These are phyloP conservation scores for Eutrema yunnanense DNA, from an alignment of 345 rosid species.

Conservation along the genomic window DNA sequence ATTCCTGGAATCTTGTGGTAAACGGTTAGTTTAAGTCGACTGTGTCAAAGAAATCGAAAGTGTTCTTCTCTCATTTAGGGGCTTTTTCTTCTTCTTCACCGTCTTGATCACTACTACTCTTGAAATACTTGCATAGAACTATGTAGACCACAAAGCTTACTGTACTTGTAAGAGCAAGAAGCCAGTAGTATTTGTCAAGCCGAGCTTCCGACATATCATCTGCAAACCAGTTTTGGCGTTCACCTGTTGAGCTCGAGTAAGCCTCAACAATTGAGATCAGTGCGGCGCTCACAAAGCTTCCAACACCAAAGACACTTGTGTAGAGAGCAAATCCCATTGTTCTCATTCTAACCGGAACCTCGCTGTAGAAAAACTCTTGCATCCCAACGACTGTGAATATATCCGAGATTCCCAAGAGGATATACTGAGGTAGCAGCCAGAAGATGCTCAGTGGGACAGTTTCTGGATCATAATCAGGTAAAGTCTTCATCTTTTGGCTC, in stretches of 20 bases:
- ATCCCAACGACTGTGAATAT: conserved; percentile 94
- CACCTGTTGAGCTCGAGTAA: conserved; percentile 35
- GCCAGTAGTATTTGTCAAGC: conserved; percentile 77
- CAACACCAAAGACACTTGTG: conserved; percentile 90
- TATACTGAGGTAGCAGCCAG: conserved; percentile 87
- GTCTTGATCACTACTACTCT: conserved; percentile 39
- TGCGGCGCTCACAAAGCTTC: conserved; percentile 76
- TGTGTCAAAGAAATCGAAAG: not conserved
- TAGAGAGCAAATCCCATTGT: conserved; percentile 91
- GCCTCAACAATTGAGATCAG: conserved; percentile 53
- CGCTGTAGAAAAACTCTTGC: conserved; percentile 94
- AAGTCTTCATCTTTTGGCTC: conserved; percentile 25
- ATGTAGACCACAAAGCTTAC: conserved; percentile 54
- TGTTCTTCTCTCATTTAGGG: not conserved
- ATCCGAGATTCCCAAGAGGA: conserved; percentile 77
- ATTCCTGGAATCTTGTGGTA: conserved; percentile 1
- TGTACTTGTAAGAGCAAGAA: conserved; percentile 52
- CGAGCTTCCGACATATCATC: conserved; percentile 82
- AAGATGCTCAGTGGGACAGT: conserved; percentile 53
- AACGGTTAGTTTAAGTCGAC: not conserved
- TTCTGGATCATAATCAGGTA: conserved; percentile 34
- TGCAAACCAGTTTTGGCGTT: conserved; percentile 60
- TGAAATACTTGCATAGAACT: conserved; percentile 49
- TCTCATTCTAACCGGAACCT: conserved; percentile 80
- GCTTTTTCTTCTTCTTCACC: conserved; percentile 11